Evolutionary conservation across 2,329 filamentous ascomycete species (phyloP), one percentile per base, ranked within the genome.

Genomic region (Pseudogymnoascus destructans): DNA sequence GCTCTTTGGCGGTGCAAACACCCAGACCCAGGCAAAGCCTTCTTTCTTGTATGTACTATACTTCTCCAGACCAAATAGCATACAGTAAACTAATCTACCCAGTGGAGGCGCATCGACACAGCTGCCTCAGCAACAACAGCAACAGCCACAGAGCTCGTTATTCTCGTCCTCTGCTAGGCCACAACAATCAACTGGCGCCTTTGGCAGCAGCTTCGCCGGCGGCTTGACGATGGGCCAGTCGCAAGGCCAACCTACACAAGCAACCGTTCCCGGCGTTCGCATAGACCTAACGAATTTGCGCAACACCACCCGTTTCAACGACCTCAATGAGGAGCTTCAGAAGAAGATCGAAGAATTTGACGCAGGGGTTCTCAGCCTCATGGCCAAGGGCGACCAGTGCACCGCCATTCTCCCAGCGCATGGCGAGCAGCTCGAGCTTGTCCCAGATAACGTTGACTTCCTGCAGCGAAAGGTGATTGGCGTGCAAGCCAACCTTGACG

Each of bases 221-320:
- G 71, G 72, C 38, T 63, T 74, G 21, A 74, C 71, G 30, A 74
- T 81, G 69, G 78, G 77, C 59, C 78, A 79, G 64, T 71, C 74
- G 61, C 67, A 66, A 21, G 19, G 63, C 23, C 64, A 68, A 54
- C 27, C 57, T 58, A 73, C 76, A 56, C 77, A 79, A 63, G 78
- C 79, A 64, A 77, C 75, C 11, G 77, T 84, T 13, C 83, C 85
- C 0, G 88, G 86, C 15, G 86, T 89, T 15, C 85, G 87, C 66
- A 87, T 95, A 66, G 87, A 93, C 70, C 73, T 87, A 57, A 81
- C 81, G 65, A 88, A 87, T 68, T 76, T 97, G 61, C 83, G 89
- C 57, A 86, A 87, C 13, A 95, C 91, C 0, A 95, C 90, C 3
- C 88, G 93, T 61, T 96, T 93, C 75, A 89, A 90, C 68, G 92